Evolutionary conservation across 2,329 filamentous ascomycete species (phyloP), one percentile per base, ranked within the genome.

Genomic region (Cladobotryum mycophilum): DNA sequence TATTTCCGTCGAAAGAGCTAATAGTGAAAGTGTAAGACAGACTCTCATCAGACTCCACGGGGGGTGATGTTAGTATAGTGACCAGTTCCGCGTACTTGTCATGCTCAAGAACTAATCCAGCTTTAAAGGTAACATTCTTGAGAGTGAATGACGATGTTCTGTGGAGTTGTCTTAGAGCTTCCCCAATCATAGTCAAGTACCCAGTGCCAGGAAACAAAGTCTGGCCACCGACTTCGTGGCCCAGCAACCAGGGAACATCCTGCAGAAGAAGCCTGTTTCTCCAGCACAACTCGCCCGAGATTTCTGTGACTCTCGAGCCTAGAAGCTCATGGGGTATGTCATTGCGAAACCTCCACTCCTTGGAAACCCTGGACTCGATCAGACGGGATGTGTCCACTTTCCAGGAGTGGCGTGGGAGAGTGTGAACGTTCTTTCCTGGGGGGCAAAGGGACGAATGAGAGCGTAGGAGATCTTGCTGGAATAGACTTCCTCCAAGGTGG

Each of bases 321-420:
- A 74, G 57, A 0, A 78, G 60, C 36, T 75, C 69, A 41, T 75
- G 69, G 0, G 67, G 61, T 0, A 64, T 56, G 41, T 66, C 61
- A 30, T 58, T 53, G 3, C 67, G 60, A 41, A 61, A 58, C 5
- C 69, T 60, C 56, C 65, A 66, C 14, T 64, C 64, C 2, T 58
- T 49, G 14, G 62, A 61, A 2, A 65, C 47, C 1, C 67, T 62
- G 0, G 63, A 58, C 52, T 68, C 66, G 13, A 52, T 43, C 63
- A 66, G 71, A 48, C 66, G 64, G 18, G 48, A 59, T 1, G 58
- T 61, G 35, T 60, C 55, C 41, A 72, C 67, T 20, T 69, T 63
- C 68, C 69, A 74, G 1, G 62, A 58, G 42, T 74, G 73, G 0
- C 59, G 55, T 0, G 71, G 71, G 15, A 74, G 56, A 40, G 60